Percentiles rank a stretch among this genome's conserved stretches.
phyloP scores from a whole-genome alignment of 805 yeast genomes.

The Scheffersomyces amazonensis region DNA sequence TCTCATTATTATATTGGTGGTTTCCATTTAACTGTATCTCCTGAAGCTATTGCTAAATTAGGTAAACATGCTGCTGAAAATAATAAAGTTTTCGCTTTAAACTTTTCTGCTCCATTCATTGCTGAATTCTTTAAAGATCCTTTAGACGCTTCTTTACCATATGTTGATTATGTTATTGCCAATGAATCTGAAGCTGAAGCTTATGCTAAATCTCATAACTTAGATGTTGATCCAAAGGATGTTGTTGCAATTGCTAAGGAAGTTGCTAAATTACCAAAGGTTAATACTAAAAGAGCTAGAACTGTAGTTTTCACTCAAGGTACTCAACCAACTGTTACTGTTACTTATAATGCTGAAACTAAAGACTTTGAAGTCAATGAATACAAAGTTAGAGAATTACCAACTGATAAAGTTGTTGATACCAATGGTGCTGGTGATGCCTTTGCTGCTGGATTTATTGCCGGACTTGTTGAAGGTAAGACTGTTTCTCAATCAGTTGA shows the following conservation, averaged over 20 bases:
- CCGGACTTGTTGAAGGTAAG: slow-evolving; percentile 78
- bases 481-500: slow-evolving; percentile 59
- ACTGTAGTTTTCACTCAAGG: slow-evolving; percentile 95
- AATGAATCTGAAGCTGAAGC: slow-evolving; percentile 97
- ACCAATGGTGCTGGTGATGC: slow-evolving; percentile 99
- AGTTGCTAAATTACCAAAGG: slow-evolving; percentile 78
- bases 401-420: slow-evolving; percentile 67
- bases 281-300: slow-evolving; percentile 65
- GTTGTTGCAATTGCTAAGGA: slow-evolving; percentile 75
- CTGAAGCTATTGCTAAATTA: slow-evolving; percentile 84
- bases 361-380: slow-evolving; percentile 47
- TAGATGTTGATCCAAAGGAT: slow-evolving; percentile 46
- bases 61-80: slow-evolving; percentile 89
- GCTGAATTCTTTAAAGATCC: slow-evolving; percentile 94
- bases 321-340: slow-evolving; percentile 83
- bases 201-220: slow-evolving; percentile 81
- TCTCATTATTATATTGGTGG: slow-evolving; percentile 92
- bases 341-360: slow-evolving; percentile 48
- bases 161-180: slow-evolving; percentile 88
- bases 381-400: slow-evolving; percentile 72
- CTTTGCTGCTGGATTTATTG: slow-evolving; percentile 93
- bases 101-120: slow-evolving; percentile 96
- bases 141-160: slow-evolving; percentile 73
- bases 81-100: slow-evolving; percentile 75
- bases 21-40: slow-evolving; percentile 97